These are phyloP conservation scores for Geotrichum europaeum DNA, from an alignment of 1,139 yeast genomes.

Conservation along the genomic window DNA sequence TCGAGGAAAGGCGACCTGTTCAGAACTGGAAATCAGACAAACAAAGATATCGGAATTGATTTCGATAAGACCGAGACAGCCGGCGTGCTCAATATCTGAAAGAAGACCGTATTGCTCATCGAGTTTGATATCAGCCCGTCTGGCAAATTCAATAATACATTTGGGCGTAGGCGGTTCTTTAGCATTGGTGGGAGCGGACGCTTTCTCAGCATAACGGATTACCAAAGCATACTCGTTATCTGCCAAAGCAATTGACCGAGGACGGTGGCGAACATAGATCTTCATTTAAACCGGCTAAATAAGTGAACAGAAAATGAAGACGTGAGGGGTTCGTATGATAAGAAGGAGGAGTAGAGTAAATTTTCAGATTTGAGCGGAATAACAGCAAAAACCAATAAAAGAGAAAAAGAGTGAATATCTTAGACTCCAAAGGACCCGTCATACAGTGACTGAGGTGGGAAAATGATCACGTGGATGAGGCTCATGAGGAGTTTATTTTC, in stretches of 20 bases:
- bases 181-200: conserved; percentile 5
- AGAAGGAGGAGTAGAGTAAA: background rate
- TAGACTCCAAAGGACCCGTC: background rate
- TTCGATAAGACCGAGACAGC: conserved; percentile 79
- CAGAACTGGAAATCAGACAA: conserved; percentile 70
- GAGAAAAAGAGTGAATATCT: background rate
- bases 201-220: conserved; percentile 31
- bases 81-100: conserved; percentile 55
- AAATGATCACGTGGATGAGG: background rate
- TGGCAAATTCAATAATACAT: conserved; percentile 39
- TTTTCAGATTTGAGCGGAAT: background rate
- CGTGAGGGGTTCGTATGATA: background rate
- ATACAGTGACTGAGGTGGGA: background rate
- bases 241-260: conserved; percentile 36
- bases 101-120: conserved; percentile 35
- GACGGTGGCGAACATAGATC: conserved; percentile 32
- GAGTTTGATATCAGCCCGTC: conserved; percentile 29
- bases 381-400: background rate
- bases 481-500: background rate
- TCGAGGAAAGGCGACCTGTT: conserved; percentile 79
- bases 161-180: conserved; percentile 19
- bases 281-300: conserved; percentile 24
- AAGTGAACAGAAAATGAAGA: background rate
- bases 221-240: conserved; percentile 32
- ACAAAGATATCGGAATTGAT: conserved; percentile 62